Percentiles rank a stretch among this genome's conserved stretches.
phyloP scores from a whole-genome alignment of 495 filamentous ascomycete species.

The Talaromyces proteolyticus region DNA sequence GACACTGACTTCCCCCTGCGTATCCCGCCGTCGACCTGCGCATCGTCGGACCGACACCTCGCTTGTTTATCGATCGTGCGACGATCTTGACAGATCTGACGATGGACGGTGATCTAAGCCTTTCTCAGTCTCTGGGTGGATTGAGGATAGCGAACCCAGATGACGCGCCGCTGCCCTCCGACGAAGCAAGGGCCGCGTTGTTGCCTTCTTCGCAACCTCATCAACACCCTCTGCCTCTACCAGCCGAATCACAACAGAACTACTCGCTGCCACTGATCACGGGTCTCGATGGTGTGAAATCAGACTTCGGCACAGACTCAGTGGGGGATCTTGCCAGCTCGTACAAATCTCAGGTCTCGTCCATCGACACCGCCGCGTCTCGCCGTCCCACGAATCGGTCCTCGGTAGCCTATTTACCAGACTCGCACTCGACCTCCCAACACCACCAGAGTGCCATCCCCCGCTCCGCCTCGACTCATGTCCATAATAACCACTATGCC shows the following conservation, averaged over 20 bases:
- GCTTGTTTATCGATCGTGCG: not conserved
- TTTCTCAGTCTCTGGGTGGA: conserved; percentile 89
- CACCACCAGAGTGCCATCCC: conserved; percentile 15
- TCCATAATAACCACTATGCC: conserved; percentile 34
- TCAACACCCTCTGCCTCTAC: conserved; percentile 2
- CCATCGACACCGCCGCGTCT: not conserved
- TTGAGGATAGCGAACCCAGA: conserved; percentile 97
- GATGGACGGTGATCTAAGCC: conserved; percentile 91
- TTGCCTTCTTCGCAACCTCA: conserved; percentile 17
- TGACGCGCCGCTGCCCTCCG: conserved; percentile 60
- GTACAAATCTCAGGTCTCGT: conserved; percentile 3
- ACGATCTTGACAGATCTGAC: conserved; percentile 11
- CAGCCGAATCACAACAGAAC: not conserved
- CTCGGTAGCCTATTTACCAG: conserved; percentile 17
- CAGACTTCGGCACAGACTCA: not conserved
- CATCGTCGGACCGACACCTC: conserved; percentile 10
- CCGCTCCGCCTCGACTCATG: conserved; percentile 14
- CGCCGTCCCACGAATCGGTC: conserved; percentile 19
- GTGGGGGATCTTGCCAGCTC: not conserved
- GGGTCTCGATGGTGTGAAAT: not conserved
- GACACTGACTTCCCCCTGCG: conserved; percentile 7
- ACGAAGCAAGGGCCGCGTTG: conserved; percentile 35
- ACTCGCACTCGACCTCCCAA: conserved; percentile 15
- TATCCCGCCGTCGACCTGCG: conserved; percentile 7
- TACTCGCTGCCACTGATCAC: not conserved